Conservation (phyloP, 257 asterid genomes). For the Lycium ferocissimum region DNA sequence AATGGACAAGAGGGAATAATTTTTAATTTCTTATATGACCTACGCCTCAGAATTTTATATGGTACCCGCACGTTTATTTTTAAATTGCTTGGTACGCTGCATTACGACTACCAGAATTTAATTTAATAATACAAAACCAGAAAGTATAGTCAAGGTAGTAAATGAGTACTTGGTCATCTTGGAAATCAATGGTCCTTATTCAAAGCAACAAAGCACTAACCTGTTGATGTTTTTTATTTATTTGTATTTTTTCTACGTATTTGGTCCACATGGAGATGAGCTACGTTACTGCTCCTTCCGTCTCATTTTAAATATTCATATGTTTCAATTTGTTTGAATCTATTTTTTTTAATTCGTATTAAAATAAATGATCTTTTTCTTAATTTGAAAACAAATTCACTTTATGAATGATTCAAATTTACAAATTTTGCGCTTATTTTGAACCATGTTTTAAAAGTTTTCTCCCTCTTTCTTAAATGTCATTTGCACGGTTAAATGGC, state of each 20-base stretch:
- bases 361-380: no score
- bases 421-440: no score
- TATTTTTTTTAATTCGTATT: no score
- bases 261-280: conserved; percentile 23
- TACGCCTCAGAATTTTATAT: background rate
- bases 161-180: conserved; percentile 14
- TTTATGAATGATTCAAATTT: no score
- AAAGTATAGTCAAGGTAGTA: background rate
- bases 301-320: no score
- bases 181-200: background rate
- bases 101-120: background rate
- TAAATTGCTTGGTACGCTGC: background rate
- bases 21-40: no score
- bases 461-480: no score
- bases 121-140: background rate
- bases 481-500: no score
- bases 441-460: no score
- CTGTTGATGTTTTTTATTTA: background rate
- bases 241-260: background rate
- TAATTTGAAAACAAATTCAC: no score
- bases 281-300: background rate
- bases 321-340: no score
- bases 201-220: background rate
- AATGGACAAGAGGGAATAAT: no score
- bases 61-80: background rate